A percentile compares a stretch with the other conserved stretches of the same genome.
Conservation (phyloP, 2,329 filamentous ascomycete species). For the Paecilomyces fulvus region DNA sequence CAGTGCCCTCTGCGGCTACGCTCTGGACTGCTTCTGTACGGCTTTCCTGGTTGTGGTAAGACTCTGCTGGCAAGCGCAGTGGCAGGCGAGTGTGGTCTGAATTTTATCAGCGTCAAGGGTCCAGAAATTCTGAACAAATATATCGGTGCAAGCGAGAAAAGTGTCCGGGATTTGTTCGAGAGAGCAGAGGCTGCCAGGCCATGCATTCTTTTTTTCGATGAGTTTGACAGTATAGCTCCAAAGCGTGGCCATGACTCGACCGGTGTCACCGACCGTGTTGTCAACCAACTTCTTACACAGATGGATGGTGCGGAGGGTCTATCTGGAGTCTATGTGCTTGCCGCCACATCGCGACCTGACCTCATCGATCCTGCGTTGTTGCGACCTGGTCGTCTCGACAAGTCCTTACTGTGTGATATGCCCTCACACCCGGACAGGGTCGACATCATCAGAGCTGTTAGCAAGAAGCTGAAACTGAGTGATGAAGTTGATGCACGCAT, state of each 20-base stretch:
- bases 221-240: slow-evolving; percentile 95
- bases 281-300: slow-evolving; percentile 95
- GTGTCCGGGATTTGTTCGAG: slow-evolving; percentile 89
- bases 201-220: slow-evolving; percentile 95
- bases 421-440: slow-evolving; percentile 70
- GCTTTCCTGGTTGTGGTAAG: slow-evolving; percentile 93
- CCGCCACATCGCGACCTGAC: slow-evolving; percentile 87
- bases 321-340: slow-evolving; percentile 90
- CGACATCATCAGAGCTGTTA: slow-evolving; percentile 82
- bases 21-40: slow-evolving; percentile 86
- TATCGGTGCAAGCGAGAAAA: slow-evolving; percentile 95
- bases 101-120: slow-evolving; percentile 97
- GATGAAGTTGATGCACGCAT: slow-evolving; percentile 57
- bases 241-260: slow-evolving; percentile 96
- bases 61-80: slow-evolving; percentile 91
- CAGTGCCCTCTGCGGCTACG: slow-evolving; percentile 91
- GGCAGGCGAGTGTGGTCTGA: slow-evolving; percentile 94
- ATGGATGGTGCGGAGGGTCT: slow-evolving; percentile 98
- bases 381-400: slow-evolving; percentile 85
- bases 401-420: slow-evolving; percentile 85
- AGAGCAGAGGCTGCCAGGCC: slow-evolving; percentile 80
- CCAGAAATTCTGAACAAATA: slow-evolving; percentile 99
- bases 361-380: slow-evolving; percentile 90
- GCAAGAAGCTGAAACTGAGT: slow-evolving; percentile 67
- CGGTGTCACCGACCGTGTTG: slow-evolving; percentile 95